These are phyloP conservation scores for Hippophae gyantsensis DNA, from an alignment of 306 rosid genomes.

Conservation along the genomic window DNA sequence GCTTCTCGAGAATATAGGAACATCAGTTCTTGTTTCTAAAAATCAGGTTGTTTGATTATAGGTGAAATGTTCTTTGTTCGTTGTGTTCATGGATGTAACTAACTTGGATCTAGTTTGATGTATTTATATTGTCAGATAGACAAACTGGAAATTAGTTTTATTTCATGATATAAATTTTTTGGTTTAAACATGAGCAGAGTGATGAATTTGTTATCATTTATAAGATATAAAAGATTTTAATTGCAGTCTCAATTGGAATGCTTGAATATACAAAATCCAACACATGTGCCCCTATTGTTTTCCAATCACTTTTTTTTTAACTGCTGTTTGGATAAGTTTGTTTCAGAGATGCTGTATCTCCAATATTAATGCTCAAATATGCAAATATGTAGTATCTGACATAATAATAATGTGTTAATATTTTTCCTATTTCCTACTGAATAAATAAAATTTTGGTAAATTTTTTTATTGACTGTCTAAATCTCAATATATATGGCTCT, in stretches of 20 bases:
- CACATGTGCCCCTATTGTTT: not conserved
- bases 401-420: no score
- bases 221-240: no score
- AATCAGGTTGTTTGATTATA: conserved; percentile 53
- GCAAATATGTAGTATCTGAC: no score
- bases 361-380: not conserved
- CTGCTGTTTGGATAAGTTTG: not conserved
- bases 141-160: no score
- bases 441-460: no score
- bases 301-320: not conserved
- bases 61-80: not conserved
- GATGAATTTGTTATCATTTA: no score
- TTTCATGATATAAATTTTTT: no score
- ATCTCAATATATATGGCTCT: not conserved
- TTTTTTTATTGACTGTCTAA: not conserved
- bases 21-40: conserved; percentile 89
- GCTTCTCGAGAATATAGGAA: conserved; percentile 92
- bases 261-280: not conserved
- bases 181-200: no score
- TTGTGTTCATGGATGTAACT: no score
- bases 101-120: no score
- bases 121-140: no score
- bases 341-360: not conserved
- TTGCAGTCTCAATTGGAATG: not conserved
- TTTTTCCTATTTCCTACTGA: not conserved